Evolutionary conservation across 2,329 filamentous ascomycete genomes (phyloP), one percentile per base, ranked within the genome.

Genomic region (Chrysosporium keratinophilum): DNA sequence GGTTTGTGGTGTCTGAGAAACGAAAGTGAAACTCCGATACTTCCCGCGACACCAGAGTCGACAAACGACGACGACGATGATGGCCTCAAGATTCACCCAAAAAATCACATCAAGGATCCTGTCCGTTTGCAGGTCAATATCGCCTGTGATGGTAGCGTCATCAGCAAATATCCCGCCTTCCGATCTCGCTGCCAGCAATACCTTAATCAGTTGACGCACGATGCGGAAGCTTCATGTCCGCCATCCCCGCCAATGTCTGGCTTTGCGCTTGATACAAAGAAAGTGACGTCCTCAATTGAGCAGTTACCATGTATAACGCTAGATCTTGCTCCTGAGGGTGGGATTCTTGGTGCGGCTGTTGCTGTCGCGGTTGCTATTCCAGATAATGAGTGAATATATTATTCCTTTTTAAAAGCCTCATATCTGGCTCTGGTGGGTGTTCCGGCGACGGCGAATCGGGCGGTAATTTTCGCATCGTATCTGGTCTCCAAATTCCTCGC

Each of bases 1-100:
- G 79, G 80, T 31, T 71, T 84, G 37, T 83, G 80, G 77, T 70
- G 68, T 11, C 66, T 83, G 12, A 74, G 77, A 54, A 77, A 74
- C 39, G 69, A 73, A 14, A 69, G 70, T 7, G 78, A 81, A 59
- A 46, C 52, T 5, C 54, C 56, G 15, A 12, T 34, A 1, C 35
- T 54, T 2, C 54, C 60, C 6, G 58, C 64, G 1, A 59, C 58
- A 6, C 43, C 61, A 3, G 58, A 62, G 3, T 57, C 60, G 0
- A 57, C 60, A 7, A 57, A 52, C 47, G 54, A 56, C 11, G 46
- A 55, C 50, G 64, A 28, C 23, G 23, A 28, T 28, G 23, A 64
- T 34, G 52, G 59, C 0, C 61, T 66, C n/a, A 54, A 40, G 33
- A 5, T 14, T 19, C 40, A 45, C 14, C 6, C 31, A 28, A 51